phyloP scores from a whole-genome alignment of 108 stramenopile species.

The Nitzschia sp. region DNA sequence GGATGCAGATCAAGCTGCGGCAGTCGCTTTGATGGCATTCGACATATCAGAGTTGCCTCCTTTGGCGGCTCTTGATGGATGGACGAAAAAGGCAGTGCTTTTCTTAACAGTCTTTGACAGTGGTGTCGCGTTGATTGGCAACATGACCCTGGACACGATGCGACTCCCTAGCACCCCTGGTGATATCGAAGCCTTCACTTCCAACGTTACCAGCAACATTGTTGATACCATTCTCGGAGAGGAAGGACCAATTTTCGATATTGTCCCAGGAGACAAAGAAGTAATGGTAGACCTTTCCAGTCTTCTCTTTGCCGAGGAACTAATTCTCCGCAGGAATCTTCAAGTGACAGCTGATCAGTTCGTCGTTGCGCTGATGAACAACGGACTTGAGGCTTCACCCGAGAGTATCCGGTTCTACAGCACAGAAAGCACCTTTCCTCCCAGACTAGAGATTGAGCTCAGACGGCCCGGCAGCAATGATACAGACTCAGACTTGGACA shows the following conservation, averaged over 20 bases:
- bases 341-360: not conserved
- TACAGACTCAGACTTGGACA: not conserved
- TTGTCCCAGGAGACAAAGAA: not conserved
- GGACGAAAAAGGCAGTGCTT: not conserved
- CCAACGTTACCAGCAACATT: not conserved
- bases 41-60: not conserved
- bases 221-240: not conserved
- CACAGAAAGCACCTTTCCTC: not conserved
- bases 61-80: not conserved
- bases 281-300: not conserved
- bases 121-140: not conserved
- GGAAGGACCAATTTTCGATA: not conserved
- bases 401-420: conserved; percentile 3
- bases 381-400: not conserved
- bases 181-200: not conserved
- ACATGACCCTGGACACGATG: not conserved
- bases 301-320: not conserved
- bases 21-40: not conserved
- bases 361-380: not conserved
- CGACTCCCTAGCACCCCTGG: not conserved
- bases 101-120: not conserved
- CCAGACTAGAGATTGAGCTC: not conserved
- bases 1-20: not conserved
- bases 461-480: too few species aligned
- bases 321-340: not conserved